phyloP scores from a whole-genome alignment of 1,284 basidiomycete species.

The Ustilago sp. region DNA sequence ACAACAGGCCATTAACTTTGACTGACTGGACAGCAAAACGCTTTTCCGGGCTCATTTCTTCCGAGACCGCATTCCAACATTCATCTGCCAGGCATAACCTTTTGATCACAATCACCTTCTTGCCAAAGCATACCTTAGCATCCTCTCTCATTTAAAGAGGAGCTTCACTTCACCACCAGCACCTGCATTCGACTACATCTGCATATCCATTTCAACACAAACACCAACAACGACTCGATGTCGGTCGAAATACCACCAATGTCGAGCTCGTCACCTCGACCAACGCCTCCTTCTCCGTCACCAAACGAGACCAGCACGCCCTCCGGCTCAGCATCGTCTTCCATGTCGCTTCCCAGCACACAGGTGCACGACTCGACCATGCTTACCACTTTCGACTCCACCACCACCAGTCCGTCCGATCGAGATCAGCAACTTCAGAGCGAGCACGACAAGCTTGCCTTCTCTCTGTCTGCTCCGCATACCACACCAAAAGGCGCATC shows the following conservation, averaged over 20 bases:
- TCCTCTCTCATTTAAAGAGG: background rate
- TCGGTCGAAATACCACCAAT: constrained; percentile 16
- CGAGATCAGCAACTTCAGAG: background rate
- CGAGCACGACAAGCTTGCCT: constrained; percentile 18
- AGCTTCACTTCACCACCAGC: background rate
- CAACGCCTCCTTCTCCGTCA: constrained; percentile 1
- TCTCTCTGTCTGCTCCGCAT: constrained; percentile 8
- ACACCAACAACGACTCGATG: constrained; percentile 14
- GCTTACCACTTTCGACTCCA: constrained; percentile 28
- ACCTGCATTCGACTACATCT: background rate
- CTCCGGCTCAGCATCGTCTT: constrained; percentile 14
- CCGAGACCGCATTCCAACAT: background rate
- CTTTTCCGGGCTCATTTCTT: background rate
- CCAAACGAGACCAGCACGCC: background rate
- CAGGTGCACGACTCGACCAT: constrained; percentile 22
- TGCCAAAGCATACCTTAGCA: background rate
- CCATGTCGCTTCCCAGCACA: constrained; percentile 13
- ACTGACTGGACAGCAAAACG: background rate
- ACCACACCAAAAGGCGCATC: constrained; percentile 5
- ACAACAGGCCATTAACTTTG: background rate
- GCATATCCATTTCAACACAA: background rate
- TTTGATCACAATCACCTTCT: background rate
- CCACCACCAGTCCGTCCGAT: constrained; percentile 8
- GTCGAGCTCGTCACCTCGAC: constrained; percentile 4
- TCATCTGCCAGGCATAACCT: background rate